Base-by-base conservation (phyloP, 2,329 filamentous ascomycete genomes). In the Fusarium pseudocircinatum region DNA sequence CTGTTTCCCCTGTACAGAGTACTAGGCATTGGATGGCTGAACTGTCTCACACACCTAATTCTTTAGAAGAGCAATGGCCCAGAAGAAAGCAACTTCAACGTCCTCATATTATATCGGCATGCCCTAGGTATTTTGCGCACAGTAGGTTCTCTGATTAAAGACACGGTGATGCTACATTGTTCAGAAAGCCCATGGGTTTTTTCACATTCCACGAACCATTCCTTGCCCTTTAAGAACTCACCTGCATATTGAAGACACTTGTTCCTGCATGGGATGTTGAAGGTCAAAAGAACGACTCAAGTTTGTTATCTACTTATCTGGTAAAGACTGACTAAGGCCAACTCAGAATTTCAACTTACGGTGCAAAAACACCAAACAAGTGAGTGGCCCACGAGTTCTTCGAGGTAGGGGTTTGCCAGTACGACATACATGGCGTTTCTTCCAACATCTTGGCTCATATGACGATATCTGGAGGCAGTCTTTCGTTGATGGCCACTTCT, bases 301-400 rank as follows among this genome's bases (percentile, higher is more conserved):
- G 70, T 61, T 71, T 66, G 71, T 71, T 73, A 66, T 62, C 18
- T 37, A 37, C 20, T 32, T 47, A 70, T 67, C 52, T 75, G 44
- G 74, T 76, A 79, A 79, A 50, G 78, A 79, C 68, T 73, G 78
- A 67, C 77, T 77, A 59, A 43, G 68, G 77, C 76, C 63, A 61
- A 76, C 57, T 59, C 65, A 30, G 60, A 70, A 72, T 72, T 53
- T 66, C 49, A 60, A 70, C 58, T 61, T 63, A 37, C 22, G 61
- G 63, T 63, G 52, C 47, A 47, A 73, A 73, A 74, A 65, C 67
- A 73, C 69, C 70, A 68, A 65, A 56, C 60, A 49, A 67, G 53
- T 47, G 37, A 71, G 66, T 56, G 60, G 28, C 53, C 59, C 32
- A 62, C 20, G 44, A 69, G 61, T 60, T 42, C 43, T 71, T 59